Evolutionary conservation across 164 flowering plant genomes (phyloP), one percentile per base, ranked within the genome.

Genomic region (Sedum album): DNA sequence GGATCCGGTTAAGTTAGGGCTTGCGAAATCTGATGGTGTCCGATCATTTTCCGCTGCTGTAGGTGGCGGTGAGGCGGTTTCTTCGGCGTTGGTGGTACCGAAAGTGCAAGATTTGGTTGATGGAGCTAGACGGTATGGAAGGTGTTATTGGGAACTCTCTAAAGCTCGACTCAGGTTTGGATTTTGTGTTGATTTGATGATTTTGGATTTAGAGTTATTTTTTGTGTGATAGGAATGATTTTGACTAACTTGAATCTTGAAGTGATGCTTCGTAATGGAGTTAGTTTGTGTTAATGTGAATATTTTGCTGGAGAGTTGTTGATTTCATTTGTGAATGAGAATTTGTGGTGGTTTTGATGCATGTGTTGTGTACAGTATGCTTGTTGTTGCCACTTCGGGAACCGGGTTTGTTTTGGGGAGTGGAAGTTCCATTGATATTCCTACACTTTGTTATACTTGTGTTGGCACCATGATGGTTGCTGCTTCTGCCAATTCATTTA

Each of bases 401-500:
- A 81, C 95, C 28, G 98, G 97, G 13, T 91, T 74, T 78, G 86
- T 89, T 55, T 83, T 94, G 64, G 98, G 97, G 41, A 94, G 96
- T 77, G 96, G 91, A 28, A 73, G 70, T 71, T 68, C 80, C 5
- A 72, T 94, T 73, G 97, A 91, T 76, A 70, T 84, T 67, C 73
- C 85, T 6, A 93, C 93, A 53, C 91, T 91, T 76, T 88, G 87
- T 80, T 87, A 78, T 73, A 89, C 98, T 1, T 91, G 98, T 81
- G 82, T 87, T 65, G 98, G 96, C 39, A 94, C 98, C 15, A 94
- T 94, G 98, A 89, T 94, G 98, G 95, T 87, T 73, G 93, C 98
- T 31, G 91, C 97, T 35, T 81, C 98, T 71, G 98, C 98, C 17
- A 89, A 82, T 76, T 84, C 98, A 48, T 79, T 91, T 69, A 94